Percentiles rank a stretch among this genome's conserved stretches.
Conservation (phyloP, 2,329 filamentous ascomycete species). For the Talaromyces verruculosus region DNA sequence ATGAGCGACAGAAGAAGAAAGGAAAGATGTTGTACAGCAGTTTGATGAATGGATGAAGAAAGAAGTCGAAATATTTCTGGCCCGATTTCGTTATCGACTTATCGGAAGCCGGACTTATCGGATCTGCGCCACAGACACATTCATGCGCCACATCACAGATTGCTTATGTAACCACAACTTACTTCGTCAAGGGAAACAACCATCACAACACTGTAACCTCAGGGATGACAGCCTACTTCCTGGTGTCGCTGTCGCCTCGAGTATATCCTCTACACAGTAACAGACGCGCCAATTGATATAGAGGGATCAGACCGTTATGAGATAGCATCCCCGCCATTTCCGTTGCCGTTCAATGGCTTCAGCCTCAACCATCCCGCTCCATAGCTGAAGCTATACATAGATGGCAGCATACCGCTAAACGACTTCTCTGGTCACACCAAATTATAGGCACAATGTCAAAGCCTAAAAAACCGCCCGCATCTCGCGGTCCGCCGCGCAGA, state of each 20-base stretch:
- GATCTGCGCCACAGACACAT: not conserved
- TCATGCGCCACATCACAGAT: not conserved
- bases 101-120: not conserved
- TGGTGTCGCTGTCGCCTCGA: not conserved
- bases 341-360: constrained; percentile 13
- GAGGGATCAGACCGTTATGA: not conserved
- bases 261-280: too few relatives aligned
- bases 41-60: not conserved
- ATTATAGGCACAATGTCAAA: constrained; percentile 46
- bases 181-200: not conserved
- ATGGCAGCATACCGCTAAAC: constrained; percentile 2
- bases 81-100: not conserved
- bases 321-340: not conserved
- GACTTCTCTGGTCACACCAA: constrained; percentile 26
- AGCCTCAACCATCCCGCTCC: not conserved
- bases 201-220: not conserved
- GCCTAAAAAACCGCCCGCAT: constrained; percentile 46
- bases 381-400: not conserved
- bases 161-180: not conserved
- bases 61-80: not conserved
- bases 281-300: not conserved
- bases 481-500: constrained; percentile 40
- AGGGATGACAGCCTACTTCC: not conserved
- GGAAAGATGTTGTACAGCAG: not conserved
- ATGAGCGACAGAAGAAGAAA: constrained; percentile 7